These are phyloP conservation scores for Cenococcum geophilum DNA, from an alignment of 495 filamentous ascomycete genomes.

Conservation along the genomic window DNA sequence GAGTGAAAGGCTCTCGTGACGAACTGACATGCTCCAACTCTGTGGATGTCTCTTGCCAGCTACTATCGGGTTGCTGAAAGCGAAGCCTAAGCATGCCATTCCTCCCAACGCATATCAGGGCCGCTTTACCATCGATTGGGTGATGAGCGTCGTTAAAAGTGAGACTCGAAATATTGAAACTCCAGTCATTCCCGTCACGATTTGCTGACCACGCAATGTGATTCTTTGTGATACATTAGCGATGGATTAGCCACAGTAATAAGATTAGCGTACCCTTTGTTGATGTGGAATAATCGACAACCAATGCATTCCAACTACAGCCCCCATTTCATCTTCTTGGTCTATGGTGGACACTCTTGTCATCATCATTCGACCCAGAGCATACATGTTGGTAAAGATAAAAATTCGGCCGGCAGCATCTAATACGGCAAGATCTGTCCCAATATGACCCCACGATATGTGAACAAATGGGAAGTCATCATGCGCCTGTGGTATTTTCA, in stretches of 20 bases:
- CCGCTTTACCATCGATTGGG: slow-evolving; percentile 57
- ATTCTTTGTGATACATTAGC: slow-evolving; percentile 34
- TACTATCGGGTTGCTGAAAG: slow-evolving; percentile 60
- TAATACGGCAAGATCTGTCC: slow-evolving; percentile 67
- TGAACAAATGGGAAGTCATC: slow-evolving; percentile 58
- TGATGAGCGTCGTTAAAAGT: slow-evolving; percentile 58
- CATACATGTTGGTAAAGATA: slow-evolving; percentile 56
- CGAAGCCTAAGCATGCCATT: slow-evolving; percentile 63
- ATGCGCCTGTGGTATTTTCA: slow-evolving; percentile 44
- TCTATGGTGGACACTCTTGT: slow-evolving; percentile 52
- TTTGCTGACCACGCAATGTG: slow-evolving; percentile 26
- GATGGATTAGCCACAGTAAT: not conserved
- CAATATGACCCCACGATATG: slow-evolving; percentile 70
- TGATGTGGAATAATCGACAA: slow-evolving; percentile 41
- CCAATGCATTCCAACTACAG: slow-evolving; percentile 82
- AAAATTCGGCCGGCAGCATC: slow-evolving; percentile 68
- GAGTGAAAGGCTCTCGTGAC: slow-evolving; percentile 66
- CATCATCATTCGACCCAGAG: slow-evolving; percentile 59
- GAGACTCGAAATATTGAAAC: slow-evolving; percentile 46
- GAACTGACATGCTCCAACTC: slow-evolving; percentile 65
- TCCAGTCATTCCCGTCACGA: slow-evolving; percentile 40
- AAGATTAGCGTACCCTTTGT: slow-evolving; percentile 43
- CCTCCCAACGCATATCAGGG: slow-evolving; percentile 64
- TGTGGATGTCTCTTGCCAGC: slow-evolving; percentile 58
- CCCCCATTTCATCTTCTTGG: slow-evolving; percentile 61